A percentile compares a stretch with the other conserved stretches of the same genome.
These are phyloP conservation scores for Sporothrix brasiliensis DNA, from an alignment of 2,329 filamentous ascomycete genomes.

Conservation along the genomic window DNA sequence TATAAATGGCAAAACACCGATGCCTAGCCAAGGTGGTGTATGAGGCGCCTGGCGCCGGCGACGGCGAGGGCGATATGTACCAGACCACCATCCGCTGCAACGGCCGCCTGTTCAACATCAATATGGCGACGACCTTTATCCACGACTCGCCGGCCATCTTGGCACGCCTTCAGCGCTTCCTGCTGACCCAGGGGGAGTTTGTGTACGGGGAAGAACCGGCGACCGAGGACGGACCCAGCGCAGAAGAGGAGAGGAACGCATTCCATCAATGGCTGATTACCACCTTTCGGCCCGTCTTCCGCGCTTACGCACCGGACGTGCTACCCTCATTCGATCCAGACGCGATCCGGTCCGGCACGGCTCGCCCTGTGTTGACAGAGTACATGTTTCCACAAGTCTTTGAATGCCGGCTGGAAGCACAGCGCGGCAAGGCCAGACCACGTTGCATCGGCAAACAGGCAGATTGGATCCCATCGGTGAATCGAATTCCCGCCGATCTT, in stretches of 20 bases:
- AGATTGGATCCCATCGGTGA: background rate
- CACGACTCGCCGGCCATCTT: constrained; percentile 14
- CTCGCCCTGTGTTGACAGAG: constrained; percentile 12
- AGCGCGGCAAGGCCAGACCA: constrained; percentile 15
- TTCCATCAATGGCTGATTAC: constrained; percentile 17
- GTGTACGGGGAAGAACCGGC: constrained; percentile 5
- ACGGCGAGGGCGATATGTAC: background rate
- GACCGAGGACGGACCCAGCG: background rate
- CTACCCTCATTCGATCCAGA: constrained; percentile 16
- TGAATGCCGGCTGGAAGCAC: constrained; percentile 22
- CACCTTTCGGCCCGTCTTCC: constrained; percentile 7
- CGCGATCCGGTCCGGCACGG: constrained; percentile 16
- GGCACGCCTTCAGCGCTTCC: constrained; percentile 20
- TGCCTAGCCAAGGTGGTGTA: constrained; percentile 8
- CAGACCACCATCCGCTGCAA: constrained; percentile 19
- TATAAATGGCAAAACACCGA: background rate
- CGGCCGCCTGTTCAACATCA: constrained; percentile 22
- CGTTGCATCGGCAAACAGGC: background rate
- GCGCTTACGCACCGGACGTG: constrained; percentile 14
- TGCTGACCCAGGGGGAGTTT: constrained; percentile 1
- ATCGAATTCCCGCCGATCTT: background rate
- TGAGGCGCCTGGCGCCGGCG: background rate
- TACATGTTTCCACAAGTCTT: constrained; percentile 20
- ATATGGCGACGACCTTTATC: background rate
- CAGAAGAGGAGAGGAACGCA: constrained; percentile 16